Conservation (phyloP, 2,329 filamentous ascomycete genomes). For the Tolypocladium tundrense region DNA sequence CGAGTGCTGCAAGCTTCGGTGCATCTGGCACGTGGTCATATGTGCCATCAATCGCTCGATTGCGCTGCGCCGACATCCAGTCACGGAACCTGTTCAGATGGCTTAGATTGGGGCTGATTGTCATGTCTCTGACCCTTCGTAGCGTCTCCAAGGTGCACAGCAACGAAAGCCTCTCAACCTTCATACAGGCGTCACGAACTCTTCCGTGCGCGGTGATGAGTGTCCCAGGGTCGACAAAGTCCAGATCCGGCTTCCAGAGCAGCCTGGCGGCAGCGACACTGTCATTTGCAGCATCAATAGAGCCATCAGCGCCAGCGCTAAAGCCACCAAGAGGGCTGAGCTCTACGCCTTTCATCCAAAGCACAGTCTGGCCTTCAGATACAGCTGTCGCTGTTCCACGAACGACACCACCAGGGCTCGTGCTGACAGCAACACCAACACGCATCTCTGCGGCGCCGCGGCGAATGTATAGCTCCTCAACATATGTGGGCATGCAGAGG, state of each 20-base stretch:
- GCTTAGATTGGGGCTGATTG: background rate
- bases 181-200: background rate
- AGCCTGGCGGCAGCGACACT: background rate
- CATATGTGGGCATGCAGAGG: background rate
- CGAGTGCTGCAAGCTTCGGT: background rate
- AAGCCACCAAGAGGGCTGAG: background rate
- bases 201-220: background rate
- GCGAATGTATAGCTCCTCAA: conserved; percentile 1
- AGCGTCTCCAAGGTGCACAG: background rate
- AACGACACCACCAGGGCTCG: background rate
- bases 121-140: background rate
- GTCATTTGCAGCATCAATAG: background rate
- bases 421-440: background rate
- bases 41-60: background rate
- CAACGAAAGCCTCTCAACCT: background rate
- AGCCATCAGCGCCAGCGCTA: background rate
- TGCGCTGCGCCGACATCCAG: conserved; percentile 1
- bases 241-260: background rate
- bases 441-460: background rate
- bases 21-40: background rate
- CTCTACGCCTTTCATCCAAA: background rate
- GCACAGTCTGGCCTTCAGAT: background rate
- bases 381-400: background rate
- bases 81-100: conserved; percentile 4
- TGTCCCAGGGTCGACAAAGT: background rate